These are phyloP conservation scores for Aspergillus amoenus DNA, from an alignment of 2,329 filamentous ascomycete genomes.

Conservation along the genomic window DNA sequence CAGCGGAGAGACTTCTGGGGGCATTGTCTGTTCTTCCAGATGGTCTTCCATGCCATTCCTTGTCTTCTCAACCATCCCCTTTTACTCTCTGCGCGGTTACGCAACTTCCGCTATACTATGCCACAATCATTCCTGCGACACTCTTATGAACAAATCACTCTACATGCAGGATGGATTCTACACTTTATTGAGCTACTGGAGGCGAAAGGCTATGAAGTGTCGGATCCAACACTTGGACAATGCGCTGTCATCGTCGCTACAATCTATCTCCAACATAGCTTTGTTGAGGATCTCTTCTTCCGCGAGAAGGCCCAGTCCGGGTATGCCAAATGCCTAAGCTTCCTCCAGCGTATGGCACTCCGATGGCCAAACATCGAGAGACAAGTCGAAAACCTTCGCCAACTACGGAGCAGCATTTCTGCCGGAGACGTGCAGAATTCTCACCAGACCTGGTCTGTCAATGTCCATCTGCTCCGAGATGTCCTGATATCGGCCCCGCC, in stretches of 20 bases:
- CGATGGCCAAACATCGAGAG: conserved; percentile 37
- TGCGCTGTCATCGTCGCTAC: conserved; percentile 51
- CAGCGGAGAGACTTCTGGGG: conserved; percentile 48
- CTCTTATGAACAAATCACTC: conserved; percentile 48
- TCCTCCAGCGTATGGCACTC: conserved; percentile 31
- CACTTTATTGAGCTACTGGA: conserved; percentile 47
- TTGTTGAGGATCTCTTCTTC: conserved; percentile 36
- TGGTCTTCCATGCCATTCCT: conserved; percentile 49
- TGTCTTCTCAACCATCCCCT: conserved; percentile 52
- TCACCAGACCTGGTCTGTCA: conserved; percentile 14
- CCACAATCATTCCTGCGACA: conserved; percentile 53
- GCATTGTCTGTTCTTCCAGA: conserved; percentile 50
- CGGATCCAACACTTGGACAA: conserved; percentile 45
- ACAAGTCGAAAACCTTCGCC: conserved; percentile 9
- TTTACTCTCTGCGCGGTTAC: conserved; percentile 47
- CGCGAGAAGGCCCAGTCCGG: conserved; percentile 36
- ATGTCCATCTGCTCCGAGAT: conserved; percentile 6
- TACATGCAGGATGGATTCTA: conserved; percentile 50
- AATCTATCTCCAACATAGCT: conserved; percentile 52
- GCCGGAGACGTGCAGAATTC: conserved; percentile 6
- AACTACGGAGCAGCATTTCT: conserved; percentile 4
- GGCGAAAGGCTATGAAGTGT: conserved; percentile 42
- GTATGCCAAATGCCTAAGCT: conserved; percentile 42
- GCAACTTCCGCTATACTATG: conserved; percentile 49
- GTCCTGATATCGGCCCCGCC: neutral